Evolutionary conservation across 2,329 filamentous ascomycete genomes (phyloP).

Genomic region (Verticillium isaacii): DNA sequence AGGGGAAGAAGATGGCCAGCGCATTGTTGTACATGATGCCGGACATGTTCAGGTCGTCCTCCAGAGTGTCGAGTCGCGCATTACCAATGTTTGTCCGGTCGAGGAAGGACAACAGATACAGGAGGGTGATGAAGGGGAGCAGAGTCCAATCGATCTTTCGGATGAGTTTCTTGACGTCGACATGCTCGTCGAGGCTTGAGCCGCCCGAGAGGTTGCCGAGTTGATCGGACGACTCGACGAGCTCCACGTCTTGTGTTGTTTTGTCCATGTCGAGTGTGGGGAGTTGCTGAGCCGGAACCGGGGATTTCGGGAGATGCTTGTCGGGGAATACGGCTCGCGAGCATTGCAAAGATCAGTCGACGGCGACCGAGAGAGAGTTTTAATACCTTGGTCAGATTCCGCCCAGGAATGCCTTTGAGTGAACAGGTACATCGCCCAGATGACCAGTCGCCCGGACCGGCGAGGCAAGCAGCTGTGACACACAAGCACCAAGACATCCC

Average conservation of each 20-base stretch:
- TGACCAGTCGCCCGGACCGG: background rate
- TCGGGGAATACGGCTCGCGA: too few species aligned
- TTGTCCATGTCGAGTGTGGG: background rate
- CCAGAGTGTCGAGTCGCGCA: constrained; percentile 36
- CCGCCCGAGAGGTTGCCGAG: background rate
- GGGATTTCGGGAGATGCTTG: too few species aligned
- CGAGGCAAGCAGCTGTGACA: background rate
- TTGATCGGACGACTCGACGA: background rate
- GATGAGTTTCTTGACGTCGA: constrained; percentile 34
- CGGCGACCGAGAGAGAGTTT: too few species aligned
- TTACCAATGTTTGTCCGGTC: constrained; percentile 46
- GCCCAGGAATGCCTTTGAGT: background rate
- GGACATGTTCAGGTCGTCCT: constrained; percentile 33
- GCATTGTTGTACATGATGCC: constrained; percentile 36
- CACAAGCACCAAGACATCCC: background rate
- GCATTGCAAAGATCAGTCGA: too few species aligned
- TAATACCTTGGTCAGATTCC: background rate
- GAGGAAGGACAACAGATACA: constrained; percentile 52
- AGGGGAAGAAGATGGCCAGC: constrained; percentile 58
- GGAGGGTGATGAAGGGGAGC: constrained; percentile 49
- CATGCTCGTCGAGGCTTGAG: background rate
- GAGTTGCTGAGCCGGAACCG: too few species aligned
- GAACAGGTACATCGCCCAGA: background rate
- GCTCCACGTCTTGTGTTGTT: background rate
- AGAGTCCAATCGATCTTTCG: constrained; percentile 49